phyloP scores from a whole-genome alignment of 345 rosid species.

The Populus simonii region DNA sequence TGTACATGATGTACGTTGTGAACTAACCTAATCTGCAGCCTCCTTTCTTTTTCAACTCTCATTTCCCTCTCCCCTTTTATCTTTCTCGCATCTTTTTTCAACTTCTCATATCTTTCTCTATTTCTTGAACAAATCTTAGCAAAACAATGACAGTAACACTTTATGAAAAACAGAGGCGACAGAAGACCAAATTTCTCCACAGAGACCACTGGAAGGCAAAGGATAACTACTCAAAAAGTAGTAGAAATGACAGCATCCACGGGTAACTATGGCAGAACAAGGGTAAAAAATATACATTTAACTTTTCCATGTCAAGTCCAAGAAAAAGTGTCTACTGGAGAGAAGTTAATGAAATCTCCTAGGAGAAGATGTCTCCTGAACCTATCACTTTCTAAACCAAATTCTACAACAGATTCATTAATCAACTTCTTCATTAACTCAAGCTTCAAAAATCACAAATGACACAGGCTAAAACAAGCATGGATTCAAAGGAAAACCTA shows the following conservation, averaged over 20 bases:
- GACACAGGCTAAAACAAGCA: not conserved
- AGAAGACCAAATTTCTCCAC: not conserved
- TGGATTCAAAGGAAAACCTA: not conserved
- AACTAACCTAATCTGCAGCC: not conserved
- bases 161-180: not conserved
- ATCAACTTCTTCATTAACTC: not conserved
- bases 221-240: not conserved
- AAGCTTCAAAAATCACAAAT: constrained; percentile 1
- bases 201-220: not conserved
- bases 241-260: not conserved
- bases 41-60: not conserved
- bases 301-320: not conserved
- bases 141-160: not conserved
- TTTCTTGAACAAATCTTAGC: not conserved
- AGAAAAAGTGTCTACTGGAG: not conserved
- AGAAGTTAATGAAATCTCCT: not conserved
- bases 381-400: not conserved
- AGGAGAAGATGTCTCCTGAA: not conserved
- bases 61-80: too few relatives aligned
- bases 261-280: not conserved
- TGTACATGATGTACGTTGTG: not conserved
- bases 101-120: not conserved
- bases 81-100: not conserved
- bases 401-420: not conserved
- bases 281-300: not conserved